These are phyloP conservation scores for Venturia nashicola DNA, from an alignment of 2,329 filamentous ascomycete genomes.

Conservation along the genomic window DNA sequence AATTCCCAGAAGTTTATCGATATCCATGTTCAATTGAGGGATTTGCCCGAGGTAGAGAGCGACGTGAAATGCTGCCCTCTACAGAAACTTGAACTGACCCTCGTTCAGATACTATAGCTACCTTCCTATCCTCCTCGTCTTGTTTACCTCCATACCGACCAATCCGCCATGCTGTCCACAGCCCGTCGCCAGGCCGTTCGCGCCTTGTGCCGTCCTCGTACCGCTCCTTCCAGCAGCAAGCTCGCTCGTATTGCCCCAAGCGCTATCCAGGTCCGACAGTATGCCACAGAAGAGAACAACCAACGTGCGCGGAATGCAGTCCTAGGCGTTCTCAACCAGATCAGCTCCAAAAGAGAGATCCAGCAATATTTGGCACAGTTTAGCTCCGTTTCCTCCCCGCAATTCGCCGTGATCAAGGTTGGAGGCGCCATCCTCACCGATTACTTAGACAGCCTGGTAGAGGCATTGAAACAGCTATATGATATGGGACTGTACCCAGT, in stretches of 20 bases:
- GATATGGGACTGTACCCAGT: conserved; percentile 91
- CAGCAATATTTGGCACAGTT: conserved; percentile 98
- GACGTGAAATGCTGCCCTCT: not conserved
- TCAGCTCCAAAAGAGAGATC: conserved; percentile 89
- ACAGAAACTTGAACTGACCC: not conserved
- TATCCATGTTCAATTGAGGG: not conserved
- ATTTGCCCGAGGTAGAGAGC: not conserved
- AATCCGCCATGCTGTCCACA: conserved; percentile 10
- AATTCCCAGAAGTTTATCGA: not conserved
- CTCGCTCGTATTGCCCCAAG: not conserved
- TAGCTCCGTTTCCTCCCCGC: conserved; percentile 88
- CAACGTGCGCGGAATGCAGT: conserved; percentile 66
- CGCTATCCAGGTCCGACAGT: conserved; percentile 14
- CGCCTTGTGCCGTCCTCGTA: conserved; percentile 10
- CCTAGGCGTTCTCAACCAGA: conserved; percentile 84
- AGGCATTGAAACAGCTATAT: conserved; percentile 80
- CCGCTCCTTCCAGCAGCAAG: conserved; percentile 8
- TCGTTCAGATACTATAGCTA: not conserved
- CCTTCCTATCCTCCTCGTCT: not conserved
- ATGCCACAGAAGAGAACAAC: conserved; percentile 26
- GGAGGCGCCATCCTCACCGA: conserved; percentile 93
- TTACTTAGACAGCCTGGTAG: conserved; percentile 81
- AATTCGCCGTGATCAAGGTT: conserved; percentile 97
- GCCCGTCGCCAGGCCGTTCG: conserved; percentile 11
- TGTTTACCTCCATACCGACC: not conserved